Evolutionary conservation across 345 rosid genomes (phyloP).

Genomic region (Lepidium africanum): DNA sequence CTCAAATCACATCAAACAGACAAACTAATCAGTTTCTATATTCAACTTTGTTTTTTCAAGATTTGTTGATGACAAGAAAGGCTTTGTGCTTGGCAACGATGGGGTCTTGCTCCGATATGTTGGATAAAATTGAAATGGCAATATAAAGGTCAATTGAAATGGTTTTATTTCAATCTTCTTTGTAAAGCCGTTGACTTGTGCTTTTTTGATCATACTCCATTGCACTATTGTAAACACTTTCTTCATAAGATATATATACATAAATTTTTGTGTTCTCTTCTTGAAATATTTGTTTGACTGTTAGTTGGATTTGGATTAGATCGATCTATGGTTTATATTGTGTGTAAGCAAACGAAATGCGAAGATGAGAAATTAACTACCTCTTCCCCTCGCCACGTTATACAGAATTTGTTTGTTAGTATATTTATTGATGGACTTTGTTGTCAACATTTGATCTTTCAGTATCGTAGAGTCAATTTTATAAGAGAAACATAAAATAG

Average conservation of each 20-base stretch:
- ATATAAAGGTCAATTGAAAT: neutral
- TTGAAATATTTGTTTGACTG: constrained; percentile 2
- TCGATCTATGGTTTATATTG: neutral
- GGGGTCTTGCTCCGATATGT: constrained; percentile 95
- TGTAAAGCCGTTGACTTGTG: constrained; percentile 2
- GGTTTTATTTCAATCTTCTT: neutral
- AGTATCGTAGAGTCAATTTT: neutral
- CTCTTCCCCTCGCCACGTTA: no score
- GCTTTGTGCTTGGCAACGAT: constrained; percentile 82
- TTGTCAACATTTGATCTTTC: neutral
- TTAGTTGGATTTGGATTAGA: neutral
- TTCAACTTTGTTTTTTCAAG: constrained; percentile 23
- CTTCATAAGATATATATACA: neutral
- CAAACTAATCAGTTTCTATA: neutral
- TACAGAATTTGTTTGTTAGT: no score
- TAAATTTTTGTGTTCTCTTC: neutral
- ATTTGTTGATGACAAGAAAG: constrained; percentile 75
- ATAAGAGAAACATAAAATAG: neutral
- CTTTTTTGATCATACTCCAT: neutral
- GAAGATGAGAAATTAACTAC: neutral
- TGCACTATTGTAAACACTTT: neutral
- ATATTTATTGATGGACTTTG: neutral
- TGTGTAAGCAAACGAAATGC: neutral
- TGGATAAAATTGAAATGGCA: constrained; percentile 37
- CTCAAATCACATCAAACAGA: neutral